A percentile compares a stretch with the other conserved stretches of the same genome.
Conservation (phyloP, 768 basidiomycete genomes). For the Leccinum variicolor region DNA sequence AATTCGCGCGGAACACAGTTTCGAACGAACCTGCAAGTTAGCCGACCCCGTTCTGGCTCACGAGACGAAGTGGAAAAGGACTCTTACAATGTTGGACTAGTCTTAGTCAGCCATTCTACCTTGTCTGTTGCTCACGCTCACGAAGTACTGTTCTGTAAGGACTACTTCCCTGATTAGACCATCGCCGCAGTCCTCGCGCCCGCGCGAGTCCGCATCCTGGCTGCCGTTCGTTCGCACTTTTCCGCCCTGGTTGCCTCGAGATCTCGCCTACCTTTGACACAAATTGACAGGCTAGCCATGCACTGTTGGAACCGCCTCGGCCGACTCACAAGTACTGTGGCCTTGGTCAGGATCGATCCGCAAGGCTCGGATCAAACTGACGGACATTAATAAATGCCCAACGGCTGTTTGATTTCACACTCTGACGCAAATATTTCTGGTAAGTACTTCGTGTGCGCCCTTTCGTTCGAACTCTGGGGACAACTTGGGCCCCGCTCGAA, state of each 20-base stretch:
- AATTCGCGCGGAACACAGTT: slow-evolving; percentile 17
- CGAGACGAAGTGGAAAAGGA: slow-evolving; percentile 7
- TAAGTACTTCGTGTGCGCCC: not conserved
- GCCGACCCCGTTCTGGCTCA: slow-evolving; percentile 5
- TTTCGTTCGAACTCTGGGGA: not conserved
- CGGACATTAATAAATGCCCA: not conserved
- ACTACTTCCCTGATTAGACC: not conserved
- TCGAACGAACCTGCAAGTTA: slow-evolving; percentile 11
- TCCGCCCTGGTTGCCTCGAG: not conserved
- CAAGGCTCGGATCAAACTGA: slow-evolving; percentile 2
- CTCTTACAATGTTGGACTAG: not conserved
- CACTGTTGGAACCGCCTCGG: not conserved
- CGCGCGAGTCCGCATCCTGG: not conserved
- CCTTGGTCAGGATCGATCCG: not conserved
- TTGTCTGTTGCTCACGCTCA: not conserved
- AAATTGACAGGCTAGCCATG: not conserved
- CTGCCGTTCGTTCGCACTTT: not conserved
- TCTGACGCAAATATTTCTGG: not conserved
- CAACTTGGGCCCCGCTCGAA: not conserved
- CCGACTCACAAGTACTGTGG: not conserved
- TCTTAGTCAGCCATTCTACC: slow-evolving; percentile 7
- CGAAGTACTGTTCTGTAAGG: not conserved
- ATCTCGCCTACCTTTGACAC: not conserved
- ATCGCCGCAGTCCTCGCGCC: slow-evolving; percentile 8
- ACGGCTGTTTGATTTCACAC: not conserved